phyloP scores from a whole-genome alignment of 805 yeast species.

The Candida piceae region DNA sequence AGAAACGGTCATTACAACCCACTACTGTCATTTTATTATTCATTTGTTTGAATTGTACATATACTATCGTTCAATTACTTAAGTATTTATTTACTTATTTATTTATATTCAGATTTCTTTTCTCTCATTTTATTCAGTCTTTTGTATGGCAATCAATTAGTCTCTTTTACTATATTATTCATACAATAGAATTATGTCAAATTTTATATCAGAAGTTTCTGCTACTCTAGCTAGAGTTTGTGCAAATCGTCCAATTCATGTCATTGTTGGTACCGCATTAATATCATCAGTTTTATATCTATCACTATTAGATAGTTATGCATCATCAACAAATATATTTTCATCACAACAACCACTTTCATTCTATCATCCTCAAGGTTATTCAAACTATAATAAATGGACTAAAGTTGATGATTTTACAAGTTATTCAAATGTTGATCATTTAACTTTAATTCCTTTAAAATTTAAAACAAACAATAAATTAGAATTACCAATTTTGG shows the following conservation, averaged over 20 bases:
- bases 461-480: constrained; percentile 44
- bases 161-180: too few relatives aligned
- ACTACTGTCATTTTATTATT: too few relatives aligned
- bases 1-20: too few relatives aligned
- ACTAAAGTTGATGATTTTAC: constrained; percentile 38
- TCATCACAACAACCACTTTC: constrained; percentile 12
- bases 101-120: too few relatives aligned
- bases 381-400: constrained; percentile 42
- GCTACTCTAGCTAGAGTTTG: constrained; percentile 40
- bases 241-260: constrained; percentile 83
- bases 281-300: constrained; percentile 79
- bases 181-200: constrained; percentile 7
- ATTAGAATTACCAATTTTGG: constrained; percentile 36
- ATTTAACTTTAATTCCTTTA: constrained; percentile 48
- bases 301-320: constrained; percentile 64
- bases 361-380: constrained; percentile 34
- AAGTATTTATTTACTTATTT: too few relatives aligned
- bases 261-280: constrained; percentile 64
- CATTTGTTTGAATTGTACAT: too few relatives aligned
- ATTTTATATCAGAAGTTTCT: constrained; percentile 20
- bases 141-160: too few relatives aligned
- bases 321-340: constrained; percentile 18
- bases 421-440: constrained; percentile 37
- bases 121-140: too few relatives aligned
- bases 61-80: too few relatives aligned